Conservation (phyloP, 2,329 filamentous ascomycete species). For the Paraconiothyrium sp. region DNA sequence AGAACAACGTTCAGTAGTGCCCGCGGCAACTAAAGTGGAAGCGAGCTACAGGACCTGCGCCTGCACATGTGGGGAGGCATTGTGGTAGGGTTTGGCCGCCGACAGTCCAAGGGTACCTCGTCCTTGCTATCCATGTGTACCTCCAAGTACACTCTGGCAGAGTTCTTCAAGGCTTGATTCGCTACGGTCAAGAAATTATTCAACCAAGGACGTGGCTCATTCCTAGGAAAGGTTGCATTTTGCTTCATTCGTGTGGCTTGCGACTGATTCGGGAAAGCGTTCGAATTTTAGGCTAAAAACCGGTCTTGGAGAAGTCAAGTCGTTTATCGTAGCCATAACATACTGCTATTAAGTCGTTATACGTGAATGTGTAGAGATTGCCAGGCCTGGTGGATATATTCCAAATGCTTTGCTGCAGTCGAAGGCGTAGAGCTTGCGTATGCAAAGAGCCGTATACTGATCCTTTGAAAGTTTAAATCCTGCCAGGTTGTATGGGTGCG, state of each 20-base stretch:
- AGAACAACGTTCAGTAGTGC: constrained; percentile 25
- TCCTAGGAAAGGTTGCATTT: constrained; percentile 27
- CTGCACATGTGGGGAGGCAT: constrained; percentile 43
- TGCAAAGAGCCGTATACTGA: constrained; percentile 13
- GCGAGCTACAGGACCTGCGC: constrained; percentile 39
- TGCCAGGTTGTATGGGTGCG: constrained; percentile 10
- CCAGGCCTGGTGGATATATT: constrained; percentile 25
- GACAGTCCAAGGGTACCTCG: constrained; percentile 30
- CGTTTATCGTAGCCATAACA: constrained; percentile 36
- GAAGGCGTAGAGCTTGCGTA: neutral
- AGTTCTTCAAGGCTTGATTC: constrained; percentile 31
- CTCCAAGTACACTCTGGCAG: constrained; percentile 34
- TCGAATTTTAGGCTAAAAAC: constrained; percentile 39
- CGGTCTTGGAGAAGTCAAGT: constrained; percentile 29
- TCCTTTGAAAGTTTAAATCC: neutral
- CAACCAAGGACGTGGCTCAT: constrained; percentile 23
- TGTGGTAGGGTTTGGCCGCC: constrained; percentile 26
- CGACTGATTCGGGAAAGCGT: constrained; percentile 31
- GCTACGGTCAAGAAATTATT: constrained; percentile 26
- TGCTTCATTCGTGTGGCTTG: constrained; percentile 29
- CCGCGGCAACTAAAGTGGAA: constrained; percentile 31
- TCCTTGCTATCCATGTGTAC: constrained; percentile 32
- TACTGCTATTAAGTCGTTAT: constrained; percentile 28
- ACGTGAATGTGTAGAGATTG: constrained; percentile 10
- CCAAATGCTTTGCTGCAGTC: constrained; percentile 23